Evolutionary conservation across 2,329 filamentous ascomycete species (phyloP).

Genomic region (Trichoderma oligosporum): DNA sequence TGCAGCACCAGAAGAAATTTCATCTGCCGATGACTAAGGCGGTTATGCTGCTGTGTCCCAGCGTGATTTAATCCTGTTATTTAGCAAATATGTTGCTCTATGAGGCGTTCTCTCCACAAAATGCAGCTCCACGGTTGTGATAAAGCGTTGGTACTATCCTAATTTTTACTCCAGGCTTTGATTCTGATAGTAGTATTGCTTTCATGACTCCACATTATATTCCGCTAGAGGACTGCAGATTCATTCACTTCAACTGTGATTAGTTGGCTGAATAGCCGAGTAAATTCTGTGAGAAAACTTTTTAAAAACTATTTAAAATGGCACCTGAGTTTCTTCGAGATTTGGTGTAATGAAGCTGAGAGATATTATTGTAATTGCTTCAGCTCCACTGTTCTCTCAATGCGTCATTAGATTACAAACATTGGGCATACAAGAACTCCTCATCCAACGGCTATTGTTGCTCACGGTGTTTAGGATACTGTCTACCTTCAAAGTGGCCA

Average conservation of each 20-base stretch:
- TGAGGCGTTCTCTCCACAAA: neutral
- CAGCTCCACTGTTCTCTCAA: neutral
- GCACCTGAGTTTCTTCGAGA: neutral
- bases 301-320: constrained; percentile 10
- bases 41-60: neutral
- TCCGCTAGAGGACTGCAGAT: neutral
- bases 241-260: constrained; percentile 12
- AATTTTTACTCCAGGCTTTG: constrained; percentile 3
- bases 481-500: neutral
- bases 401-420: neutral
- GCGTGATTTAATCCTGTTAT: neutral
- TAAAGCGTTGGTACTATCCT: neutral
- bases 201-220: constrained; percentile 1
- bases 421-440: neutral
- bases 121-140: constrained; percentile 5
- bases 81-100: neutral
- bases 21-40: constrained; percentile 2
- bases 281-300: neutral
- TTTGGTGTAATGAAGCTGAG: neutral
- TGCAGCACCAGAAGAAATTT: constrained; percentile 7
- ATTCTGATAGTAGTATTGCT: constrained; percentile 9
- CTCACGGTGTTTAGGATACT: neutral
- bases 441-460: neutral
- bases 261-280: neutral
- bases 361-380: neutral